Evolutionary conservation across 495 filamentous ascomycete species (phyloP).

Genomic region (Xylaria grammica): DNA sequence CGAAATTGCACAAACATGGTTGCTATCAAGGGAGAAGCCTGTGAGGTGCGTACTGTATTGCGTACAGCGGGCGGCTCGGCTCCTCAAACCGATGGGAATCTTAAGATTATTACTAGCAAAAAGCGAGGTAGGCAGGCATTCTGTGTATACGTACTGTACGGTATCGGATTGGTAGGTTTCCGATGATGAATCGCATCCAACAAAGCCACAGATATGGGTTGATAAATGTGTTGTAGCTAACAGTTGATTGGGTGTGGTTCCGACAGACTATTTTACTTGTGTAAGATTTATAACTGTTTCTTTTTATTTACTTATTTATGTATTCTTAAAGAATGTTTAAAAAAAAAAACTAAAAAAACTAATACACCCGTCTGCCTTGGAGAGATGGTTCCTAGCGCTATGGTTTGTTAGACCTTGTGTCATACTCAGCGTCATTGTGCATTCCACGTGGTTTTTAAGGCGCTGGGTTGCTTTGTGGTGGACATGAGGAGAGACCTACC

Average conservation of each 20-base stretch:
- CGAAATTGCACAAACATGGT: not conserved
- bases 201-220: not conserved
- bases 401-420: not conserved
- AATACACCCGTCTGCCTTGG: not conserved
- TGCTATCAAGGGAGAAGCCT: not conserved
- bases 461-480: too few species aligned
- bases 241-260: not conserved
- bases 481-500: too few species aligned
- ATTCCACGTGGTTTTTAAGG: constrained; percentile 8
- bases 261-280: not conserved
- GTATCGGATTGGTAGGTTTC: too few species aligned
- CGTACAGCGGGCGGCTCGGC: not conserved
- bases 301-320: not conserved
- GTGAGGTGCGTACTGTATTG: not conserved
- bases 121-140: too few species aligned
- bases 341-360: too few species aligned
- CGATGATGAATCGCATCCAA: not conserved
- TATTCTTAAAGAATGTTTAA: too few species aligned
- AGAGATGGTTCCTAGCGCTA: not conserved
- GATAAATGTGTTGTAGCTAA: not conserved
- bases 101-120: too few species aligned
- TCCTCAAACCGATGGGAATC: not conserved
- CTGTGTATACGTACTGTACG: too few species aligned
- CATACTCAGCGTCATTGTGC: constrained; percentile 1
- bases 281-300: constrained; percentile 1